Evolutionary conservation across 176 grass and related monocot species (phyloP).

Genomic region (Avena insularis): DNA sequence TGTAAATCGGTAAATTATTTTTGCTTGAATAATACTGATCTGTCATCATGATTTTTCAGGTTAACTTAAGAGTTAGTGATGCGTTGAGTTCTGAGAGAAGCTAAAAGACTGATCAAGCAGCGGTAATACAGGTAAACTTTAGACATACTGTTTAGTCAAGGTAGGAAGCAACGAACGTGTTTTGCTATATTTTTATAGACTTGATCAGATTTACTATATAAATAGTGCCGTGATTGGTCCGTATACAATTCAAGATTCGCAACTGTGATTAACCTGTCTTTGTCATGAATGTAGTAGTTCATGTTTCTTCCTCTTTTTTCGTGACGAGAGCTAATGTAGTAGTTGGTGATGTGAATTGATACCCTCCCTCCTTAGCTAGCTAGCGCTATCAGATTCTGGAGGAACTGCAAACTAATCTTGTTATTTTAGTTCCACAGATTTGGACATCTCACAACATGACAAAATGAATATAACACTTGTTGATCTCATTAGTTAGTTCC

Average conservation of each 20-base stretch:
- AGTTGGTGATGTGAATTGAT: conserved; percentile 34
- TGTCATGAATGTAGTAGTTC: conserved; percentile 21
- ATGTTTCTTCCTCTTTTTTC: neutral
- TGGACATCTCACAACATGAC: conserved; percentile 36
- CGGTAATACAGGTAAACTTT: neutral
- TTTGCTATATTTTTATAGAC: neutral
- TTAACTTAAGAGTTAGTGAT: neutral
- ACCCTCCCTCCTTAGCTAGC: neutral
- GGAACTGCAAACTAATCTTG: neutral
- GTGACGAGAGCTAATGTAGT: neutral
- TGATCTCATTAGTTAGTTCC: conserved; percentile 13
- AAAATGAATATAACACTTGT: neutral
- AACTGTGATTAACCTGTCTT: conserved; percentile 32
- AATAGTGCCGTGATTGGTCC: conserved; percentile 33
- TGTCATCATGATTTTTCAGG: neutral
- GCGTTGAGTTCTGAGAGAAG: neutral
- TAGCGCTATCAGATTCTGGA: conserved; percentile 6
- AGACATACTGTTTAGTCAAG: neutral
- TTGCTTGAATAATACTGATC: neutral
- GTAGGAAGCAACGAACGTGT: neutral
- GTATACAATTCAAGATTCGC: conserved; percentile 39
- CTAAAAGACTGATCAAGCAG: neutral
- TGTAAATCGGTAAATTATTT: neutral
- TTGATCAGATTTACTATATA: conserved; percentile 28
- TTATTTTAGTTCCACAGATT: conserved; percentile 27